These are phyloP conservation scores for Antitrichia curtipendula DNA, from an alignment of 225 moss, liverwort and hornwort genomes.

Conservation along the genomic window DNA sequence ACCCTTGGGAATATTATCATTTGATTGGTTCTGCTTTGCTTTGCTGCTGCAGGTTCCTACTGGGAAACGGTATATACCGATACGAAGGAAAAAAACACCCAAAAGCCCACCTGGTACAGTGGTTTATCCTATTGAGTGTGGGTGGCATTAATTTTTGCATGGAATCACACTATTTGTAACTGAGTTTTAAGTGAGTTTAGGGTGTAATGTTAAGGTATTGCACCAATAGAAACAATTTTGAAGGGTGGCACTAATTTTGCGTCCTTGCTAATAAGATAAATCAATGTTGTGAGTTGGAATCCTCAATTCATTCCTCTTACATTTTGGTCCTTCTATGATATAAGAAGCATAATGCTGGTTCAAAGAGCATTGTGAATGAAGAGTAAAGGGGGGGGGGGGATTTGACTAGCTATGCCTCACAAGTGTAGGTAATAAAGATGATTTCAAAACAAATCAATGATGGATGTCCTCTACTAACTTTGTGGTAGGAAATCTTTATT, in stretches of 20 bases:
- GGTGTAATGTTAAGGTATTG: background rate
- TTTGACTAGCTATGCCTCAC: background rate
- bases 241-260: accelerated
- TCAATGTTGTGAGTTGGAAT: accelerated
- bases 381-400: no score
- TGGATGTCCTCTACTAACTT: background rate
- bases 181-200: no score
- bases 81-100: background rate
- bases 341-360: no score
- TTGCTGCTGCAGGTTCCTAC: background rate
- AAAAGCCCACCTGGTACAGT: background rate
- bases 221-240: background rate
- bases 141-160: background rate
- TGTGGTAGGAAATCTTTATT: background rate
- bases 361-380: no score
- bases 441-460: background rate
- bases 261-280: background rate
- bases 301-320: no score
- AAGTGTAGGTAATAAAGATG: background rate
- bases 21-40: background rate
- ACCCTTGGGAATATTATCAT: background rate
- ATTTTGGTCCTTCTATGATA: no score
- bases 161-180: background rate
- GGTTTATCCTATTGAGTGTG: background rate
- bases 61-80: background rate